Percentiles rank a stretch among this genome's conserved stretches.
Conservation (phyloP, 163 green algal genomes). For the Volvox carteri region DNA sequence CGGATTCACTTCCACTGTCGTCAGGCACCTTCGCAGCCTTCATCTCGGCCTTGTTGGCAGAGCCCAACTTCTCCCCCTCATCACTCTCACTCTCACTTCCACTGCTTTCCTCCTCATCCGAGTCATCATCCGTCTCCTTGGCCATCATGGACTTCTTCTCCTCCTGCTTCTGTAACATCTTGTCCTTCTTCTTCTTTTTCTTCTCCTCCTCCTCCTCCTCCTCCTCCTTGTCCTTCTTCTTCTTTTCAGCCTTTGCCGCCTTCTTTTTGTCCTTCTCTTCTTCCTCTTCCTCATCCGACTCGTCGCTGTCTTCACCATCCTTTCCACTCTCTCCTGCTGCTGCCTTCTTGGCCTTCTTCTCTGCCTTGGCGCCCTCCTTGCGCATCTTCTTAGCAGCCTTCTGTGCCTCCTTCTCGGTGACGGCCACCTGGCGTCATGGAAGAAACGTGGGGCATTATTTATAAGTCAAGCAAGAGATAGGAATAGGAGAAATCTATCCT, state of each 20-base stretch:
- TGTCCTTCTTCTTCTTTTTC: background rate
- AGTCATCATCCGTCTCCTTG: background rate
- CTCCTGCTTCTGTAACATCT: too few relatives aligned
- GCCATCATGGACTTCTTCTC: background rate
- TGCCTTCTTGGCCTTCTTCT: constrained; percentile 6
- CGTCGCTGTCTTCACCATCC: constrained; percentile 21
- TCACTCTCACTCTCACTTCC: background rate
- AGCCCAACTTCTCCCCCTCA: background rate
- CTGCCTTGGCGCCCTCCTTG: constrained; percentile 41
- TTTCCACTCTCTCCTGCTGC: background rate
- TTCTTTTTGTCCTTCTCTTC: background rate
- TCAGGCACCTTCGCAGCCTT: constrained; percentile 10
- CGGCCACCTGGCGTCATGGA: background rate
- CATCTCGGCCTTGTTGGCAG: background rate
- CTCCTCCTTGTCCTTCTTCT: constrained; percentile 7
- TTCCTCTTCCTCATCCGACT: background rate
- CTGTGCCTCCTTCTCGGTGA: background rate
- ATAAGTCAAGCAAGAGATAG: too few relatives aligned
- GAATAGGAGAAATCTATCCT: too few relatives aligned
- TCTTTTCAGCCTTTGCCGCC: background rate
- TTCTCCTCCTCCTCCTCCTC: background rate
- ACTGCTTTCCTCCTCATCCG: background rate
- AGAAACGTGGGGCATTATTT: background rate
- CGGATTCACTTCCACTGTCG: background rate
- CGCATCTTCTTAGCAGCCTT: constrained; percentile 36